Evolutionary conservation across 2,329 filamentous ascomycete genomes (phyloP).

Genomic region (Xylaria arbuscula): DNA sequence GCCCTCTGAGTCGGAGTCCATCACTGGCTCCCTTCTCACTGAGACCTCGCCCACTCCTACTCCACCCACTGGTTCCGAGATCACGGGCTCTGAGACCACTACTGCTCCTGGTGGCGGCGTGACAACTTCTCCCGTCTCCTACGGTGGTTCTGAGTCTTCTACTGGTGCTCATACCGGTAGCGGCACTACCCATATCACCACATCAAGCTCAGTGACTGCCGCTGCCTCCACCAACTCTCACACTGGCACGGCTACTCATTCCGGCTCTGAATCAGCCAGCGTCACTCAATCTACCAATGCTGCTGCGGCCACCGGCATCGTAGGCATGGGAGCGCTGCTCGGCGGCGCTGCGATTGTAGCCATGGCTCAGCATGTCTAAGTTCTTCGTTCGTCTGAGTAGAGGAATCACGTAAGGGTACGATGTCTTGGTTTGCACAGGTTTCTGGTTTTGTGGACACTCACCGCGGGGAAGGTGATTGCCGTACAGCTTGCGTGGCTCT

Average conservation of each 20-base stretch:
- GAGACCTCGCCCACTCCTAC: conserved; percentile 33
- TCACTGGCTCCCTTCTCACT: conserved; percentile 27
- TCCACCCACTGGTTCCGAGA: conserved; percentile 18
- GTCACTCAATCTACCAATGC: conserved; percentile 28
- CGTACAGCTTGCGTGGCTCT: conserved; percentile 1
- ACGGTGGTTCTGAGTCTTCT: conserved; percentile 22
- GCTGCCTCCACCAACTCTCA: conserved; percentile 18
- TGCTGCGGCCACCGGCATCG: conserved; percentile 29
- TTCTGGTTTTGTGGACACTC: conserved; percentile 22
- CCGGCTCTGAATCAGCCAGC: conserved; percentile 11
- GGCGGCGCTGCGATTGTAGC: conserved; percentile 38
- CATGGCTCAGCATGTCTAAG: conserved; percentile 39
- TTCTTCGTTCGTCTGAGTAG: conserved; percentile 1
- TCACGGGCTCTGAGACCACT: conserved; percentile 19
- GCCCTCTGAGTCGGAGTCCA: conserved; percentile 21
- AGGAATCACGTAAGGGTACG: conserved; percentile 9
- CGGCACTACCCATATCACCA: conserved; percentile 16
- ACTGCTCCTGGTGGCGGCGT: conserved; percentile 12
- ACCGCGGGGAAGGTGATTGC: neutral
- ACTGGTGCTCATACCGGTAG: conserved; percentile 22
- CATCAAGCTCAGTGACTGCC: conserved; percentile 20
- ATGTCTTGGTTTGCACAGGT: conserved; percentile 9
- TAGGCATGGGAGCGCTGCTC: conserved; percentile 37
- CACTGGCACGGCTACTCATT: conserved; percentile 16
- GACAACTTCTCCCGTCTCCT: conserved; percentile 11